phyloP scores from a whole-genome alignment of 2,329 filamentous ascomycete species.

The Penicillium janthinellum region DNA sequence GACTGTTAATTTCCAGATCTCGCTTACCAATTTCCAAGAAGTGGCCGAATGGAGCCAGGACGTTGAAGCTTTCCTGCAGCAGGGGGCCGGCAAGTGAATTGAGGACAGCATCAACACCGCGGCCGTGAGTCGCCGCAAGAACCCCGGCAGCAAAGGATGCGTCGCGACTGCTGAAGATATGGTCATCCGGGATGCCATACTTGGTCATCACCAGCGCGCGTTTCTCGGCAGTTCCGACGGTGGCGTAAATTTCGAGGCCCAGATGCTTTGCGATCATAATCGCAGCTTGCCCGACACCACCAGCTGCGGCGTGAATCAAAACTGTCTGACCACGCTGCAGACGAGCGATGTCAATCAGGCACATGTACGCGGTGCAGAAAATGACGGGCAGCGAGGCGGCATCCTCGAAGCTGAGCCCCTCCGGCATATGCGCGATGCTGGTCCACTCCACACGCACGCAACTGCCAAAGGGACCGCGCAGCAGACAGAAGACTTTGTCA shows the following conservation, averaged over 20 bases:
- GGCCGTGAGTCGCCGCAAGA: not conserved
- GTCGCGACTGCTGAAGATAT: conserved; percentile 6
- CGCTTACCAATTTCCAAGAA: conserved; percentile 15
- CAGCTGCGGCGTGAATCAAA: not conserved
- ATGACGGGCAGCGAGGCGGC: not conserved
- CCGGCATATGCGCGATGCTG: not conserved
- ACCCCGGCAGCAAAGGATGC: not conserved
- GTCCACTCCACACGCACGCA: not conserved
- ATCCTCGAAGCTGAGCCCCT: not conserved
- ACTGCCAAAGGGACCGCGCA: not conserved
- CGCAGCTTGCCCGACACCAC: not conserved
- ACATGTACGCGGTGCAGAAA: not conserved
- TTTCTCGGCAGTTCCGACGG: not conserved
- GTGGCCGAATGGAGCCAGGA: conserved; percentile 12
- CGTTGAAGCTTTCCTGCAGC: conserved; percentile 16
- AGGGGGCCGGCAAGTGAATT: not conserved
- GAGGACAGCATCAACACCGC: not conserved
- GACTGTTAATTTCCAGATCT: conserved; percentile 10
- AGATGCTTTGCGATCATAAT: not conserved
- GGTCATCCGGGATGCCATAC: not conserved
- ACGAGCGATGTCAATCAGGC: not conserved
- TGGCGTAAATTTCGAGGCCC: not conserved
- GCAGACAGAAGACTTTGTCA: not conserved
- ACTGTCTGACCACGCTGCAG: not conserved
- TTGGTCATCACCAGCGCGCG: not conserved